Percentiles rank a stretch among this genome's conserved stretches.
phyloP scores from a whole-genome alignment of 2,329 filamentous ascomycete genomes.

The Fusarium xyrophilum region DNA sequence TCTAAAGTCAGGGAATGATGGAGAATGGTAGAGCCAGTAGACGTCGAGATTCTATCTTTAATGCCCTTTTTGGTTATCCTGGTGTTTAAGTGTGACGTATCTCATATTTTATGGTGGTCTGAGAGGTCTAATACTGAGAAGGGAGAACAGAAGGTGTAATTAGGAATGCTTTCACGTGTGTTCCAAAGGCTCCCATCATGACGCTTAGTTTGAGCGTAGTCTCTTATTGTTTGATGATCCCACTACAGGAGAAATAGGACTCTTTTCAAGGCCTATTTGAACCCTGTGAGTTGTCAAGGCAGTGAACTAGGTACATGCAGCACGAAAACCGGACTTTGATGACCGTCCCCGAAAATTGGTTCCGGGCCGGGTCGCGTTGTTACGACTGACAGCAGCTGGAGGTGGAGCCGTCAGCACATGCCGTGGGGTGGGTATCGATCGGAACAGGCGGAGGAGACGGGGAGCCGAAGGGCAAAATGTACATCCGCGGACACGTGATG shows the following conservation, averaged over 20 bases:
- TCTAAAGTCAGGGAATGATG: neutral
- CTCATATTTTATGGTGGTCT: neutral
- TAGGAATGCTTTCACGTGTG: neutral
- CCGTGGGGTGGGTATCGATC: conserved; percentile 19
- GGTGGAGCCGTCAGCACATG: conserved; percentile 33
- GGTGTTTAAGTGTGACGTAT: neutral
- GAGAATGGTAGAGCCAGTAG: conserved; percentile 1
- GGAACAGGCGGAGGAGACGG: conserved; percentile 23
- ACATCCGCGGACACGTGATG: conserved; percentile 39
- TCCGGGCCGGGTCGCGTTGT: conserved; percentile 18
- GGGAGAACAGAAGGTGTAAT: neutral
- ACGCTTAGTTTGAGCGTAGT: neutral
- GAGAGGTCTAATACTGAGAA: neutral
- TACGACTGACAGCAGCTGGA: neutral
- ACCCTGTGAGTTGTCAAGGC: neutral
- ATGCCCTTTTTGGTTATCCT: neutral
- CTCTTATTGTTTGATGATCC: neutral
- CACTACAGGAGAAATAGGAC: neutral
- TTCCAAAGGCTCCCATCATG: neutral
- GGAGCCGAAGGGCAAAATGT: conserved; percentile 32
- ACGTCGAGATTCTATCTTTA: neutral
- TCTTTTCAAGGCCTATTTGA: neutral
- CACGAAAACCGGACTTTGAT: conserved; percentile 30
- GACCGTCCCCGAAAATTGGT: conserved; percentile 19
- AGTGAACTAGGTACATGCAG: too few relatives aligned